phyloP scores from a whole-genome alignment of 345 rosid genomes.

The Geranium rotundifolium region DNA sequence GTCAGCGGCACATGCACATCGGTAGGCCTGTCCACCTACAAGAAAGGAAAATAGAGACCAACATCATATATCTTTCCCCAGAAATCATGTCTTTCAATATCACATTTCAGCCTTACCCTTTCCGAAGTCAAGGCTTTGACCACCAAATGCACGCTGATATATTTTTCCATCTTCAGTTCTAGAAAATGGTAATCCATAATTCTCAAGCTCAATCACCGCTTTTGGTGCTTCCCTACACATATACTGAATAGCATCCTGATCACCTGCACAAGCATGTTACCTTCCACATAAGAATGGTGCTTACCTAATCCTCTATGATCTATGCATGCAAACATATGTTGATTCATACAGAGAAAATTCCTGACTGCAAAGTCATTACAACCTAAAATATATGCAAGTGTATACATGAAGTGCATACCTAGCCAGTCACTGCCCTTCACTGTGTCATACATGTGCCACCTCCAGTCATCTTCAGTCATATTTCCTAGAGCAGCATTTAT shows the following conservation, averaged over 20 bases:
- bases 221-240: slow-evolving; percentile 99
- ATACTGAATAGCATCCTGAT: slow-evolving; percentile 96
- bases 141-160: slow-evolving; percentile 99
- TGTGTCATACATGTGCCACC: slow-evolving; percentile 99
- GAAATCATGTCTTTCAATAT: slow-evolving; percentile 1
- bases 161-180: slow-evolving; percentile 96
- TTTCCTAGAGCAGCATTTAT: slow-evolving; percentile 98
- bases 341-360: neutral
- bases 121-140: slow-evolving; percentile 95
- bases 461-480: slow-evolving; percentile 98
- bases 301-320: neutral
- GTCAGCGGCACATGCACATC: slow-evolving; percentile 99
- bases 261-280: slow-evolving; percentile 40
- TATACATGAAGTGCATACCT: slow-evolving; percentile 31
- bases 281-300: neutral
- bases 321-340: neutral
- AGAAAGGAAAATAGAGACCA: slow-evolving; percentile 14
- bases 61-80: slow-evolving; percentile 9
- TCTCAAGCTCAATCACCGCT: slow-evolving; percentile 95
- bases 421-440: slow-evolving; percentile 99
- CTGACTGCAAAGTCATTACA: neutral
- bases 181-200: slow-evolving; percentile 89
- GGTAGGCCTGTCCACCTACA: slow-evolving; percentile 97
- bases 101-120: slow-evolving; percentile 43
- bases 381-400: neutral